phyloP scores from a whole-genome alignment of 257 asterid species.

The Solanum peruvianum region DNA sequence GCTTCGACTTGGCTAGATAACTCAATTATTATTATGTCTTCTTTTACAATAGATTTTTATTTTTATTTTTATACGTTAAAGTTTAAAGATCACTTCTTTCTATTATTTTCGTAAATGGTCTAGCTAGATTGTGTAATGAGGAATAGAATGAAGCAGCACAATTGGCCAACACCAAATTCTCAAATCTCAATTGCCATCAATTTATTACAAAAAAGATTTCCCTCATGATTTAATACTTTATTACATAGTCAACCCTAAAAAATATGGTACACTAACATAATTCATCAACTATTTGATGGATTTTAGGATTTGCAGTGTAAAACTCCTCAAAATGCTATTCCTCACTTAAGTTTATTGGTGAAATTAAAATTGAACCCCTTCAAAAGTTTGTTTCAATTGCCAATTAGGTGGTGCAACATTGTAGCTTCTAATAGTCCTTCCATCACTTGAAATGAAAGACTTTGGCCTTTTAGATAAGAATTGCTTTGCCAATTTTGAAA shows the following conservation, averaged over 20 bases:
- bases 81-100: too few relatives aligned
- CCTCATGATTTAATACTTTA: conserved; percentile 3
- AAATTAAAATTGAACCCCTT: conserved; percentile 36
- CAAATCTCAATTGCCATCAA: not conserved
- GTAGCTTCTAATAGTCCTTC: conserved; percentile 33
- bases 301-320: not conserved
- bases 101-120: too few relatives aligned
- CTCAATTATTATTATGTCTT: too few relatives aligned
- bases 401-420: conserved; percentile 28
- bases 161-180: conserved; percentile 20
- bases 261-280: conserved; percentile 10
- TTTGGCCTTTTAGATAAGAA: conserved; percentile 22
- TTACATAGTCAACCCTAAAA: conserved; percentile 16
- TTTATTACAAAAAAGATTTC: not conserved
- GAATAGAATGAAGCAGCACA: conserved; percentile 24
- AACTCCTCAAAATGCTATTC: not conserved
- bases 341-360: not conserved
- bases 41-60: too few relatives aligned
- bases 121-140: conserved; percentile 11
- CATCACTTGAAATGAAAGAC: too few relatives aligned
- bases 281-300: not conserved
- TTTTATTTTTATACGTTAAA: too few relatives aligned
- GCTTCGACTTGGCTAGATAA: too few relatives aligned
- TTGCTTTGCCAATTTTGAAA: conserved; percentile 71
- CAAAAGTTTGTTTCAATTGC: conserved; percentile 56